A percentile compares a stretch with the other conserved stretches of the same genome.
Evolutionary conservation across 495 filamentous ascomycete species (phyloP).

Genomic region (Neurospora sp.): DNA sequence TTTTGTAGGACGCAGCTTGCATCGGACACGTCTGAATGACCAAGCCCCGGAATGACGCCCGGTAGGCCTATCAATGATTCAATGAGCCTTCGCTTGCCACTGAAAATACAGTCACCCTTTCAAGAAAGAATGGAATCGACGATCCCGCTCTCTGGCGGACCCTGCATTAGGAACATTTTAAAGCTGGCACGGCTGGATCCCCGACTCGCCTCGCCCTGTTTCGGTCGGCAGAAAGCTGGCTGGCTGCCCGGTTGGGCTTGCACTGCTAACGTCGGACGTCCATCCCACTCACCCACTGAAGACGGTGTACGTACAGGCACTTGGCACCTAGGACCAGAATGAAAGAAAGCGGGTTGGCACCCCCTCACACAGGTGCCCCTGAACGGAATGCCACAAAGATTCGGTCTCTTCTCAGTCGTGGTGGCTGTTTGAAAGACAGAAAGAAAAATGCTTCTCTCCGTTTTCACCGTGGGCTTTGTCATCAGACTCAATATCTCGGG

Average conservation of each 20-base stretch:
- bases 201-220: background rate
- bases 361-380: background rate
- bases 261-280: background rate
- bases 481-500: background rate
- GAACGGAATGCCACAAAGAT: background rate
- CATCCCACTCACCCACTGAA: background rate
- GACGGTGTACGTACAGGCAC: background rate
- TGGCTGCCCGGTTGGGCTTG: background rate
- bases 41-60: background rate
- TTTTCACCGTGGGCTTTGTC: background rate
- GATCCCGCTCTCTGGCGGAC: background rate
- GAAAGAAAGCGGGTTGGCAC: background rate
- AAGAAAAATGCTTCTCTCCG: background rate
- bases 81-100: background rate
- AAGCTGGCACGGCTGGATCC: background rate
- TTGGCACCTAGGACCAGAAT: background rate
- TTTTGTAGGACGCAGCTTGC: background rate
- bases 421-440: background rate
- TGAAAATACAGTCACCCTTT: background rate
- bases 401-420: background rate
- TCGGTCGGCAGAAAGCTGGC: background rate
- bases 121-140: background rate
- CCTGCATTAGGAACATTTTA: background rate
- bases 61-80: background rate
- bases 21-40: background rate